A percentile compares a stretch with the other conserved stretches of the same genome.
These are phyloP conservation scores for Alternaria metachromatica DNA, from an alignment of 2,329 filamentous ascomycete species.

Conservation along the genomic window DNA sequence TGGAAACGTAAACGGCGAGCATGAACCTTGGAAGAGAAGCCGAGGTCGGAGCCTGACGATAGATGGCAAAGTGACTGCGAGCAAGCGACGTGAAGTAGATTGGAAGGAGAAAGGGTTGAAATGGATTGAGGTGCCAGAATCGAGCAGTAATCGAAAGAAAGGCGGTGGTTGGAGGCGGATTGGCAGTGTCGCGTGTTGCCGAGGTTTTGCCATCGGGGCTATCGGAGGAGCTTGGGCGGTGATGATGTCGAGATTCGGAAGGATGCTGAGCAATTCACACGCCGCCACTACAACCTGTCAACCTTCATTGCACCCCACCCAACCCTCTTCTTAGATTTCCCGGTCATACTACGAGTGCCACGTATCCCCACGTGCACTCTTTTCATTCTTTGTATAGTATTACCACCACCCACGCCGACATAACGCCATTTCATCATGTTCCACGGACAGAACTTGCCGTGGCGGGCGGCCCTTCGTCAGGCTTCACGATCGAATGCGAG, in stretches of 20 bases:
- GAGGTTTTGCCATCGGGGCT: constrained; percentile 25
- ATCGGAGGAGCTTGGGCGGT: constrained; percentile 28
- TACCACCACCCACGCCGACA: constrained; percentile 10
- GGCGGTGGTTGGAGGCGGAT: not conserved
- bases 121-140: not conserved
- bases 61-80: not conserved
- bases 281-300: constrained; percentile 19
- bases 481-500: constrained; percentile 52
- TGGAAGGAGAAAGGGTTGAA: not conserved
- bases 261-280: constrained; percentile 28
- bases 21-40: not conserved
- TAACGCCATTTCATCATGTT: constrained; percentile 57
- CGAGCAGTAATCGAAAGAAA: not conserved
- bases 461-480: constrained; percentile 66
- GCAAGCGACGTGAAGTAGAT: too few relatives aligned
- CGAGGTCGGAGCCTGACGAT: not conserved
- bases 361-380: not conserved
- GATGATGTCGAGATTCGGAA: constrained; percentile 35
- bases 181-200: constrained; percentile 10
- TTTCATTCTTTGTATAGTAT: constrained; percentile 11
- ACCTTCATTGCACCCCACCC: constrained; percentile 15
- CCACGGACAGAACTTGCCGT: constrained; percentile 69
- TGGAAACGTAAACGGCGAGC: constrained; percentile 1
- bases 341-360: constrained; percentile 7
- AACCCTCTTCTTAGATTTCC: constrained; percentile 11